These are phyloP conservation scores for Phytophthora melonis DNA, from an alignment of 352 stramenopile species.

Conservation along the genomic window DNA sequence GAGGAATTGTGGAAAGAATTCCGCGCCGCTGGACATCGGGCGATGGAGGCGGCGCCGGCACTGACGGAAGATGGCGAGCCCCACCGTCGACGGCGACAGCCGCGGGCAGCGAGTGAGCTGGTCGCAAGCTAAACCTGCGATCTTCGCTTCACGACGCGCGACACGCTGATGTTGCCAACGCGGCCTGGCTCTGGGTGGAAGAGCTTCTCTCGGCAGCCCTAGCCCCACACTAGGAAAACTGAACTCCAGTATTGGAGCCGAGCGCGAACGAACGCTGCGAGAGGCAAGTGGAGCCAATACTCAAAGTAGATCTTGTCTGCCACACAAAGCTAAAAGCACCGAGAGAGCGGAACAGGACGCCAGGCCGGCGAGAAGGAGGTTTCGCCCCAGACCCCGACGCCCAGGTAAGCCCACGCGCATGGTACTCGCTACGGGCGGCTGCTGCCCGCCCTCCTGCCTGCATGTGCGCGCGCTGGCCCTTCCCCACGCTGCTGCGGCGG, in stretches of 20 bases:
- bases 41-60: no score
- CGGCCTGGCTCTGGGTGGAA: slow-evolving; percentile 20
- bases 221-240: slow-evolving; percentile 36
- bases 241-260: slow-evolving; percentile 35
- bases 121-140: slow-evolving; percentile 22
- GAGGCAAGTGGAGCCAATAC: slow-evolving; percentile 23
- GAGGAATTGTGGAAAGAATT: slow-evolving; percentile 40
- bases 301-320: slow-evolving; percentile 36
- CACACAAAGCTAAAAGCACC: slow-evolving; percentile 42
- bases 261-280: slow-evolving; percentile 26
- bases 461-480: not conserved
- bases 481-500: slow-evolving; percentile 1
- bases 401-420: slow-evolving; percentile 27
- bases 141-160: slow-evolving; percentile 39
- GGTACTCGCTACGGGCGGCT: not conserved
- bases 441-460: not conserved
- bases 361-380: slow-evolving; percentile 15
- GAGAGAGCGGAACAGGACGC: slow-evolving; percentile 39
- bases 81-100: not conserved
- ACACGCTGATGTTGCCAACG: slow-evolving; percentile 44
- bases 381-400: slow-evolving; percentile 22
- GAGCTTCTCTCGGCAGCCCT: slow-evolving; percentile 35
- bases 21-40: not conserved
- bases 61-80: not conserved
- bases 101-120: not conserved